Evolutionary conservation across 179 eudicot species (phyloP), one percentile per base, ranked within the genome.

Genomic region (Sideroxylon spinosum): DNA sequence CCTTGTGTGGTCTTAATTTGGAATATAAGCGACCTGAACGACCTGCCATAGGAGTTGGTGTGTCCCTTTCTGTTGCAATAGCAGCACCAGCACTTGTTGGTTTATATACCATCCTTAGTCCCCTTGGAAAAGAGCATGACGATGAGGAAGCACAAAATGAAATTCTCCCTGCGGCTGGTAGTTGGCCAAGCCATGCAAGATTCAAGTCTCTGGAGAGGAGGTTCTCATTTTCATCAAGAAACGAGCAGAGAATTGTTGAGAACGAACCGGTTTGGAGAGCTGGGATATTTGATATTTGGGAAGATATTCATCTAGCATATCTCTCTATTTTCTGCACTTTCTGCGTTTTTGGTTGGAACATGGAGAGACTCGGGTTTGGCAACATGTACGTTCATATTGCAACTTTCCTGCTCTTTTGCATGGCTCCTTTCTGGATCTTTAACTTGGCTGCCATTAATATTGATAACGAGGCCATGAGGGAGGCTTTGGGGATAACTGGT

Each of bases 311-410:
- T 7, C 57, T 85, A 32, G 87, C 91, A 9, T 87, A 79, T 71
- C 91, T 88, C 26, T 78, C 84, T 29, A 13, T 94, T 32, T 94
- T 87, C 75, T 94, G 98, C 79, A 78, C 85, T 55, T 91, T 90
- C 80, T 94, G 98, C 82, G 97, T 94, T 72, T 94, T 94, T 26
- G 98, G 98, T 23, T 92, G 98, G 98, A 94, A 94, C 72, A 91
- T 91, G 98, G 98, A 92, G 86, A 88, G 95, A 69, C 89, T 94
- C 48, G 98, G 98, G 71, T 91, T 92, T 65, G 97, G 98, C 8
- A 94, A 94, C 82, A 88, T 87, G 95, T 94, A 94, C 78, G 98
- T 92, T 75, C 98, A 92, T 78, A 87, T 91, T 29, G 92, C 91
- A 7, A 94, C 98, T 25, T 94, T 94, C 84, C 85, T 94, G 46